A percentile compares a stretch with the other conserved stretches of the same genome.
phyloP scores from a whole-genome alignment of 306 rosid genomes.

The Prosopis cineraria region DNA sequence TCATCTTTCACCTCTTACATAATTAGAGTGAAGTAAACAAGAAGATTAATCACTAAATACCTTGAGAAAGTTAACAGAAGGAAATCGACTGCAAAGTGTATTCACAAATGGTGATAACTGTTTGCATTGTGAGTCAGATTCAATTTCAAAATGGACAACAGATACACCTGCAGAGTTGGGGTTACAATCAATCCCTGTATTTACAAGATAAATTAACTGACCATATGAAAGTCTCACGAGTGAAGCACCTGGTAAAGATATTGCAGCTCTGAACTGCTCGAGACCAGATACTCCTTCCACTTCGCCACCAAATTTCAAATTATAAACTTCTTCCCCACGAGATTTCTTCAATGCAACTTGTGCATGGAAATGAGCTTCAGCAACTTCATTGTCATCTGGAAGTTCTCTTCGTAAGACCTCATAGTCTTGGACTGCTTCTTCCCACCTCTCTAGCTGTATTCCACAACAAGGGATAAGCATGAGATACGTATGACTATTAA shows the following conservation, averaged over 20 bases:
- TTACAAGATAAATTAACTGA: background rate
- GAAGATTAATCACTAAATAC: slow-evolving; percentile 38
- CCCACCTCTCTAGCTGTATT: slow-evolving; percentile 89
- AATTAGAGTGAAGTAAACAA: background rate
- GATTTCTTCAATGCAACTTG: slow-evolving; percentile 91
- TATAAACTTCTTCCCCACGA: slow-evolving; percentile 79
- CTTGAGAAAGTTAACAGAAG: slow-evolving; percentile 88
- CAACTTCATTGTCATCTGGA: slow-evolving; percentile 81
- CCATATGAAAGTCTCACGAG: background rate
- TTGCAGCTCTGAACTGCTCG: slow-evolving; percentile 81
- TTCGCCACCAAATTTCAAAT: slow-evolving; percentile 88
- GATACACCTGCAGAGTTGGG: slow-evolving; percentile 61
- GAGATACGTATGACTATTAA: slow-evolving; percentile 3
- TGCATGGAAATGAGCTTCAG: slow-evolving; percentile 84
- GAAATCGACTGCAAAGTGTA: slow-evolving; percentile 74
- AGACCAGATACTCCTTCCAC: slow-evolving; percentile 81
- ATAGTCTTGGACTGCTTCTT: slow-evolving; percentile 76
- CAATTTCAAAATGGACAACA: slow-evolving; percentile 80
- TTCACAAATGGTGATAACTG: slow-evolving; percentile 79
- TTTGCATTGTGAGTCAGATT: slow-evolving; percentile 69
- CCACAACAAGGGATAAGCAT: slow-evolving; percentile 25
- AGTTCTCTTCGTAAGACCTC: slow-evolving; percentile 75
- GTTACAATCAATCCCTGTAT: slow-evolving; percentile 6
- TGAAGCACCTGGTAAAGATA: slow-evolving; percentile 66
- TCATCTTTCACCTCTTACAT: background rate